Conservation (phyloP, 1,284 basidiomycete genomes). For the Megacollybia platyphylla region DNA sequence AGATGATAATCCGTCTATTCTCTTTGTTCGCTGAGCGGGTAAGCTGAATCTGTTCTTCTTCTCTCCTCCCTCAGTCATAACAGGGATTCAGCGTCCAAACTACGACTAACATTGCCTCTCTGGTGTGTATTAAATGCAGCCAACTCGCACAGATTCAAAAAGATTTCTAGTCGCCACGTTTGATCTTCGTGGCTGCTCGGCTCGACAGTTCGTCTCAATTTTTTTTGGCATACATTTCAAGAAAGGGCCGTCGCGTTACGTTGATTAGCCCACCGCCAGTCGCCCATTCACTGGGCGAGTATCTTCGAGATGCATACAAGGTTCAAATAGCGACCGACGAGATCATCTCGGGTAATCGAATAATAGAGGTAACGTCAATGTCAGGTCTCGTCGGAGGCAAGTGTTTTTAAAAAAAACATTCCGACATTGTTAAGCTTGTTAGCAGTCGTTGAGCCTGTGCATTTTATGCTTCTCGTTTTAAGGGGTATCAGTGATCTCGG, state of each 20-base stretch:
- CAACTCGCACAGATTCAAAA: not conserved
- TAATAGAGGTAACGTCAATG: constrained; percentile 21
- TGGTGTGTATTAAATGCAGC: constrained; percentile 23
- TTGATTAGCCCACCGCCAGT: constrained; percentile 20
- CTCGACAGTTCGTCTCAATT: constrained; percentile 37
- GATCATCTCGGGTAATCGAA: not conserved
- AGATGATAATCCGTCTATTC: constrained; percentile 20
- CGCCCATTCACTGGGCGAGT: not conserved
- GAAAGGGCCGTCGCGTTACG: constrained; percentile 39
- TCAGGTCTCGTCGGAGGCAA: not conserved
- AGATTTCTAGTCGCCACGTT: constrained; percentile 33
- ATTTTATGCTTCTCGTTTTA: constrained; percentile 30
- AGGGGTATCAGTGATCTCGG: constrained; percentile 24
- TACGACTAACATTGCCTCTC: constrained; percentile 40
- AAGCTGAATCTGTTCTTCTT: constrained; percentile 8
- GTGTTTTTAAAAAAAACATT: not conserved
- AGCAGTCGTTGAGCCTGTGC: constrained; percentile 17
- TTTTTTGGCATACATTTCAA: constrained; percentile 49
- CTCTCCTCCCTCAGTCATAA: constrained; percentile 1
- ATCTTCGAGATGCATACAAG: not conserved
- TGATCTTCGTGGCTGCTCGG: constrained; percentile 41
- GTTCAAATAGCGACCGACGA: not conserved
- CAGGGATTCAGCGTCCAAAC: constrained; percentile 45
- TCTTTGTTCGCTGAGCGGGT: constrained; percentile 25
- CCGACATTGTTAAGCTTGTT: not conserved